These are phyloP conservation scores for Leccinum subrobustum DNA, from an alignment of 1,284 basidiomycete species.

Conservation along the genomic window DNA sequence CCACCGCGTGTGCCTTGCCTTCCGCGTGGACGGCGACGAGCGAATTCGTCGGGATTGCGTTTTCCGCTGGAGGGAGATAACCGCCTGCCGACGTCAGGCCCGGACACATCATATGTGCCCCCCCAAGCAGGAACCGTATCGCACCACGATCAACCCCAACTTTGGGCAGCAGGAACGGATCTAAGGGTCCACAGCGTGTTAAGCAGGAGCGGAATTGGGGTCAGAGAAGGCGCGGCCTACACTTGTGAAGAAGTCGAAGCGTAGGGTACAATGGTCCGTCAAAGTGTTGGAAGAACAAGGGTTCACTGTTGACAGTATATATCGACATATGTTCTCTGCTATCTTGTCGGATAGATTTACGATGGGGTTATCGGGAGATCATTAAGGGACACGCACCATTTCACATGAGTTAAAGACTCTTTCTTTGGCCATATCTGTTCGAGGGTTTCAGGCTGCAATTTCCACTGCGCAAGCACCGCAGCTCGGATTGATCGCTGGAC, in stretches of 20 bases:
- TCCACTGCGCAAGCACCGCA: constrained; percentile 82
- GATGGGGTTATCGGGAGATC: constrained; percentile 4
- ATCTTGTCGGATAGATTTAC: constrained; percentile 24
- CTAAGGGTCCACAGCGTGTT: constrained; percentile 40
- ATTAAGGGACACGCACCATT: constrained; percentile 68
- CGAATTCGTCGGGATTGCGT: constrained; percentile 64
- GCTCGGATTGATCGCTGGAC: constrained; percentile 89
- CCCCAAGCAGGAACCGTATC: constrained; percentile 93
- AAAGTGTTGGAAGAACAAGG: constrained; percentile 96
- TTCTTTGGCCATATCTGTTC: constrained; percentile 99
- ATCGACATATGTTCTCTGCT: constrained; percentile 97
- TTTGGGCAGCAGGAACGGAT: constrained; percentile 86
- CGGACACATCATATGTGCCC: constrained; percentile 96
- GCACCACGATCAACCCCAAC: constrained; percentile 95
- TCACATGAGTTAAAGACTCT: constrained; percentile 88
- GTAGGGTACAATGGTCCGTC: constrained; percentile 93
- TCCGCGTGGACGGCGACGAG: constrained; percentile 91
- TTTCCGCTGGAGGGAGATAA: constrained; percentile 74
- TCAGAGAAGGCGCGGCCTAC: constrained; percentile 45
- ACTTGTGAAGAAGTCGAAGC: constrained; percentile 87
- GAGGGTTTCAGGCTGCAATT: constrained; percentile 74
- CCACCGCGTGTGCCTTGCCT: constrained; percentile 94
- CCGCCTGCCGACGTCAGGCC: constrained; percentile 94
- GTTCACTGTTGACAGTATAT: constrained; percentile 83
- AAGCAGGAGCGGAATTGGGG: background rate